phyloP scores from a whole-genome alignment of 202 grass and related monocot species.

The Panicum hallii region DNA sequence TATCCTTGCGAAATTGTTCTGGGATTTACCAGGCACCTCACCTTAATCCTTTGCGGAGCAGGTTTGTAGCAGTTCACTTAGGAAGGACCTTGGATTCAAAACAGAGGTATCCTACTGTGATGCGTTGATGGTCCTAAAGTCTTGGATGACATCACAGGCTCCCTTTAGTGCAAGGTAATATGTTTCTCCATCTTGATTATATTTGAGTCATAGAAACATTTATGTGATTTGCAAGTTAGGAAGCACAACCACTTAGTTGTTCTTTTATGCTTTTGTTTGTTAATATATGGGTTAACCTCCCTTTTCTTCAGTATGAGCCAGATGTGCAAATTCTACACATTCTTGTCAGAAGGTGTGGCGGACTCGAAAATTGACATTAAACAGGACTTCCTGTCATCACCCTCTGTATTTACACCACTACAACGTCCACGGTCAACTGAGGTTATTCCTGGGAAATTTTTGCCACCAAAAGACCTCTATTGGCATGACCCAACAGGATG shows the following conservation, averaged over 20 bases:
- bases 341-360: conserved; percentile 65
- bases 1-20: conserved; percentile 31
- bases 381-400: conserved; percentile 61
- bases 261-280: conserved; percentile 2
- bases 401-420: conserved; percentile 81
- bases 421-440: conserved; percentile 48
- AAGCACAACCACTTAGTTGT: background rate
- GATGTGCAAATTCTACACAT: conserved; percentile 89
- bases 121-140: conserved; percentile 69
- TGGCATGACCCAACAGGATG: conserved; percentile 93
- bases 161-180: conserved; percentile 82
- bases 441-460: conserved; percentile 62
- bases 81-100: conserved; percentile 90
- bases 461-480: conserved; percentile 71
- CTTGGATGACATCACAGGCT: conserved; percentile 68
- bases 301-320: conserved; percentile 76
- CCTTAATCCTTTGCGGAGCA: conserved; percentile 51
- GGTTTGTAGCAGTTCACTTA: conserved; percentile 82
- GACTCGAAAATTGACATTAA: conserved; percentile 72
- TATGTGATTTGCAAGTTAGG: conserved; percentile 23
- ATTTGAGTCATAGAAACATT: conserved; percentile 6
- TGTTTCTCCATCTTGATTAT: conserved; percentile 13
- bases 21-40: conserved; percentile 26
- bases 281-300: conserved; percentile 43
- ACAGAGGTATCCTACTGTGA: conserved; percentile 71